Conservation (phyloP, 164 flowering plant species). For the Cinnamomum micranthum region DNA sequence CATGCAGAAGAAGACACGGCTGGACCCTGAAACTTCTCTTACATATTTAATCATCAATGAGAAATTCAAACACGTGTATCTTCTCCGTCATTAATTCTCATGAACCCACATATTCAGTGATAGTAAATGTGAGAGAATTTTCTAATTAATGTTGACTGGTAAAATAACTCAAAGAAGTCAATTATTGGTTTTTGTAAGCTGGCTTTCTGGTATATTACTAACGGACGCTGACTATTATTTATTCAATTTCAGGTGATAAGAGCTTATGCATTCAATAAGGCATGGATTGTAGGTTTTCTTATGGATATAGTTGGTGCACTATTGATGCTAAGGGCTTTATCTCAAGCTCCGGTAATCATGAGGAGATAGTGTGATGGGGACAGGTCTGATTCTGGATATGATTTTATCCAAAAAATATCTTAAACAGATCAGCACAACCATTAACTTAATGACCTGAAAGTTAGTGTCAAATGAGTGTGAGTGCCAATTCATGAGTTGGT, state of each 20-base stretch:
- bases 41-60: too few relatives aligned
- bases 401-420: too few relatives aligned
- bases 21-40: too few relatives aligned
- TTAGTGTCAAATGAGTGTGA: too few relatives aligned
- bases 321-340: conserved; percentile 88
- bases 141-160: neutral
- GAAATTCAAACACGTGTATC: neutral
- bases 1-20: too few relatives aligned
- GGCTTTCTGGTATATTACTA: neutral
- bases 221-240: neutral
- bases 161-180: neutral
- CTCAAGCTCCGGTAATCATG: conserved; percentile 73
- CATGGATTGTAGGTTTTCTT: conserved; percentile 76
- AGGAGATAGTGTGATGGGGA: too few relatives aligned
- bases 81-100: conserved; percentile 4
- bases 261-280: conserved; percentile 81
- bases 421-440: too few relatives aligned
- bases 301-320: conserved; percentile 93
- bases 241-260: conserved; percentile 54
- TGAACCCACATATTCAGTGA: neutral
- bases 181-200: neutral
- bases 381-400: too few relatives aligned
- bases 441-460: too few relatives aligned
- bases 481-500: too few relatives aligned
- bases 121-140: neutral